Percentiles rank a stretch among this genome's conserved stretches.
These are phyloP conservation scores for Mortierella antarctica DNA, from an alignment of 192 early-diverging fungal genomes.

Conservation along the genomic window DNA sequence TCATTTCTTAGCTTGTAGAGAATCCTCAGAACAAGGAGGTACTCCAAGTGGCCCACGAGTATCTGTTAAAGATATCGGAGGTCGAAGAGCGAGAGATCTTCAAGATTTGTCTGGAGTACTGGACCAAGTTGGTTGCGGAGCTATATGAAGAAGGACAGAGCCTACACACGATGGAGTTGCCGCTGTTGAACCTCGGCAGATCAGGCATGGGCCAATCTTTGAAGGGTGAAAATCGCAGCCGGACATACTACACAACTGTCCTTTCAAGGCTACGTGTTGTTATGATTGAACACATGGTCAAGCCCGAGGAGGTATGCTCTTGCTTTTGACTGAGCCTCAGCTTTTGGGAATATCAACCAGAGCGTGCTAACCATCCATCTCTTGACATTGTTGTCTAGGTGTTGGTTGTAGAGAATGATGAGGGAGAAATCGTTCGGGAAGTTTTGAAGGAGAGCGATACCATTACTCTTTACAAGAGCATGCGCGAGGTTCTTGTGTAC, in stretches of 20 bases:
- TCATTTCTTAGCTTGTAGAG: constrained; percentile 61
- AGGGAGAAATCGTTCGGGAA: constrained; percentile 99
- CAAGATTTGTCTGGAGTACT: constrained; percentile 98
- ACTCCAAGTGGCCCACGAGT: constrained; percentile 83
- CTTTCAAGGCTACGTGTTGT: constrained; percentile 88
- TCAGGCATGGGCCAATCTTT: constrained; percentile 40
- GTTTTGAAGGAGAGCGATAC: constrained; percentile 97
- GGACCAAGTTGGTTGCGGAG: constrained; percentile 88
- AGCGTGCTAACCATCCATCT: background rate
- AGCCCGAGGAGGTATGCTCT: constrained; percentile 89
- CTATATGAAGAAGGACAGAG: constrained; percentile 87
- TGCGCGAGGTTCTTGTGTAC: constrained; percentile 96
- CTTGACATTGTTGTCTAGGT: constrained; percentile 57
- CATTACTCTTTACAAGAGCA: constrained; percentile 96
- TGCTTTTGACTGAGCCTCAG: background rate
- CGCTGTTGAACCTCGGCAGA: constrained; percentile 68
- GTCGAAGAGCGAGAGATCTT: constrained; percentile 97
- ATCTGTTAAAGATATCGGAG: constrained; percentile 88
- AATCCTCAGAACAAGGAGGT: constrained; percentile 61
- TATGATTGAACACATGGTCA: constrained; percentile 99
- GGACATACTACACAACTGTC: constrained; percentile 81
- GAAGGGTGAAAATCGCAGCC: constrained; percentile 63
- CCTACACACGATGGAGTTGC: constrained; percentile 58
- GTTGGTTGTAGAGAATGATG: constrained; percentile 98
- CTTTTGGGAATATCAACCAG: too few species aligned